Evolutionary conservation across 2,329 filamentous ascomycete species (phyloP), one percentile per base, ranked within the genome.

Genomic region (Hymenoscyphus occultus): DNA sequence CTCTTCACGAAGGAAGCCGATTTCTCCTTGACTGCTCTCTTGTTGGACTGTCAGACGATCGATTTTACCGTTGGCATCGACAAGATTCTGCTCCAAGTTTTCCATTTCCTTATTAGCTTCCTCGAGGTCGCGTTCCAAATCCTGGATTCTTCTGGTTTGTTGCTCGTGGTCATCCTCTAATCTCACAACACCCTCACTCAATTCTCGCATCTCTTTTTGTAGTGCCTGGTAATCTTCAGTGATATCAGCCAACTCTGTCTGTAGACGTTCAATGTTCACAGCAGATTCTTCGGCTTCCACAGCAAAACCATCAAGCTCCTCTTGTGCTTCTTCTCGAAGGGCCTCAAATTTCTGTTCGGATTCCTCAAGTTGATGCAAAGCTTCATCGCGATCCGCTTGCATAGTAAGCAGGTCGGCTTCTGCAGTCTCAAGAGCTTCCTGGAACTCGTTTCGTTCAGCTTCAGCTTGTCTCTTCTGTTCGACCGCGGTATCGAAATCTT

Each of bases 1-100:
- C 80, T 99, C 95, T 75, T 99, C 95, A 1, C 95, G 89, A 60
- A 99, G 78, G 83, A 99, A 99, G 0, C 91, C 89, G 77, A 98
- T 96, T 77, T 99, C 95, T 65, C 90, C 90, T 72, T 97, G 94
- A 64, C 90, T 90, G 5, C 92, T 96, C 78, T 99, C 95, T 69
- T 94, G 90, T 74, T 98, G 93, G 39, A 99, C 92, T 3, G 90
- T 89, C 2, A 98, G 83, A 62, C 93, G 87, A 73, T 96, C 90
- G 59, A 90, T 89, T 81, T 98, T 98, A 71, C 90, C 87, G 74
- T 94, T 94, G 6, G 92, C 83, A 74, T 98, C 94, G 51, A 89
- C 84, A 16, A 97, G 85, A 75, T 91, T 91, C 76, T 90, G 87
- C 76, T 97, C 94, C 68, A 97, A 83, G 54, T 90, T 88, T 73